Percentiles rank a stretch among this genome's conserved stretches.
Evolutionary conservation across 768 basidiomycete genomes (phyloP).

Genomic region (Glaciozyma martinii): DNA sequence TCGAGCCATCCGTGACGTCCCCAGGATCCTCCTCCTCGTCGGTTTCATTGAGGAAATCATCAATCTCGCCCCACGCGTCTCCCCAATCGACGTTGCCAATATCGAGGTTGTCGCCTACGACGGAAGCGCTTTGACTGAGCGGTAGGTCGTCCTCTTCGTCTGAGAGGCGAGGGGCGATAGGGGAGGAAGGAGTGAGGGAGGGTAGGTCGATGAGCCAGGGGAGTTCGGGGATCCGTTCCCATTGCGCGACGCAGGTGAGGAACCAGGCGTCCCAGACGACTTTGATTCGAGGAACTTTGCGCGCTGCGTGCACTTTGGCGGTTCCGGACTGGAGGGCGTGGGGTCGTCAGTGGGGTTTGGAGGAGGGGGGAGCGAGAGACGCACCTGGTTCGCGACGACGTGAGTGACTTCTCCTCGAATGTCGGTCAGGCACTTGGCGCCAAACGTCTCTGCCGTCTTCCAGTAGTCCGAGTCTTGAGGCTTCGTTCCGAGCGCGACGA

Average conservation of each 20-base stretch:
- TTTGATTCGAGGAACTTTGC: slow-evolving; percentile 63
- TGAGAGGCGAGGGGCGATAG: not conserved
- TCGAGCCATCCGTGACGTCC: not conserved
- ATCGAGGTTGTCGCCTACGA: slow-evolving; percentile 33
- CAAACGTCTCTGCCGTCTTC: slow-evolving; percentile 77
- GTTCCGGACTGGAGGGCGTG: slow-evolving; percentile 60
- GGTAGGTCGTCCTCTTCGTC: slow-evolving; percentile 49
- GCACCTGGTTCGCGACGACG: slow-evolving; percentile 79
- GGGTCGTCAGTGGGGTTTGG: not conserved
- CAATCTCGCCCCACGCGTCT: slow-evolving; percentile 75
- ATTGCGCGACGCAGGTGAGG: slow-evolving; percentile 76
- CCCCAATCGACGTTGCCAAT: slow-evolving; percentile 66
- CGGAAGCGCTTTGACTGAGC: slow-evolving; percentile 37
- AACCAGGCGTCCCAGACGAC: slow-evolving; percentile 89
- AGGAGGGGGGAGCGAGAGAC: slow-evolving; percentile 17
- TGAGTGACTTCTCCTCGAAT: slow-evolving; percentile 65
- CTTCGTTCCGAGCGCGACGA: slow-evolving; percentile 72
- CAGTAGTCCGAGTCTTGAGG: slow-evolving; percentile 57
- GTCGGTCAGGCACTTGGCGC: slow-evolving; percentile 68
- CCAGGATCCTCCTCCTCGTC: slow-evolving; percentile 25
- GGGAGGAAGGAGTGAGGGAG: not conserved
- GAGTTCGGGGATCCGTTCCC: slow-evolving; percentile 69
- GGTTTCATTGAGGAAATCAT: slow-evolving; percentile 56
- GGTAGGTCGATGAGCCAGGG: slow-evolving; percentile 50
- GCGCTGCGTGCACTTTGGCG: slow-evolving; percentile 78